These are phyloP conservation scores for Pythium plurisporium DNA, from an alignment of 352 stramenopile genomes.

Conservation along the genomic window DNA sequence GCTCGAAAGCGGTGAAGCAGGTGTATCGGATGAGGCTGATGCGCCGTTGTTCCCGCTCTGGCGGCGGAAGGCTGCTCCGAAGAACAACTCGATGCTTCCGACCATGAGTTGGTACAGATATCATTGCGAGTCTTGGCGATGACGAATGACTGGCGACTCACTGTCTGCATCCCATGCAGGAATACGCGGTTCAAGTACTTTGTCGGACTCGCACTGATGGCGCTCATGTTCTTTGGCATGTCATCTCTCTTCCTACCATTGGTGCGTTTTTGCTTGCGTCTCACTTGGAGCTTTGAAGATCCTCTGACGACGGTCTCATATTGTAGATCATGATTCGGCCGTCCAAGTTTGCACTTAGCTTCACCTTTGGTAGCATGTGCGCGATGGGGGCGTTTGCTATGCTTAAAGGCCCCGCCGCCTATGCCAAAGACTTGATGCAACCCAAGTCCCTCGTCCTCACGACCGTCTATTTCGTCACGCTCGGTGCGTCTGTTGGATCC, in stretches of 20 bases:
- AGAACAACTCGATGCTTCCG: conserved; percentile 31
- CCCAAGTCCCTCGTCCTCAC: conserved; percentile 62
- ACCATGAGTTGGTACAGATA: conserved; percentile 51
- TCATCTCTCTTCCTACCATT: conserved; percentile 72
- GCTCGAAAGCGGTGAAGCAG: conserved; percentile 43
- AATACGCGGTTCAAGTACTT: conserved; percentile 82
- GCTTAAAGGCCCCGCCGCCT: conserved; percentile 62
- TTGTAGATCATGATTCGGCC: conserved; percentile 69
- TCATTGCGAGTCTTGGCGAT: not conserved
- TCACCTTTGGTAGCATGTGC: conserved; percentile 76
- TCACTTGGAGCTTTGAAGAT: too few species aligned
- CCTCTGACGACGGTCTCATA: too few species aligned
- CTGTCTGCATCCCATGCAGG: conserved; percentile 19
- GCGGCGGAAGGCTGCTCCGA: conserved; percentile 32
- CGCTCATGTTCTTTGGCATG: conserved; percentile 80
- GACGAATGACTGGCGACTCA: not conserved
- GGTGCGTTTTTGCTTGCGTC: conserved; percentile 17
- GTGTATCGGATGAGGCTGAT: conserved; percentile 20
- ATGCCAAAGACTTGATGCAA: conserved; percentile 53
- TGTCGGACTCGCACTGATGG: conserved; percentile 63
- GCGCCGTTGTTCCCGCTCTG: conserved; percentile 36
- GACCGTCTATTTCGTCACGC: conserved; percentile 59
- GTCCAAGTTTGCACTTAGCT: conserved; percentile 81
- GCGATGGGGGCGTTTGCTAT: conserved; percentile 73
- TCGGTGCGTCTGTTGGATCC: conserved; percentile 33